Conservation (phyloP, 2,329 filamentous ascomycete genomes). For the Colletotrichum theobromicola region DNA sequence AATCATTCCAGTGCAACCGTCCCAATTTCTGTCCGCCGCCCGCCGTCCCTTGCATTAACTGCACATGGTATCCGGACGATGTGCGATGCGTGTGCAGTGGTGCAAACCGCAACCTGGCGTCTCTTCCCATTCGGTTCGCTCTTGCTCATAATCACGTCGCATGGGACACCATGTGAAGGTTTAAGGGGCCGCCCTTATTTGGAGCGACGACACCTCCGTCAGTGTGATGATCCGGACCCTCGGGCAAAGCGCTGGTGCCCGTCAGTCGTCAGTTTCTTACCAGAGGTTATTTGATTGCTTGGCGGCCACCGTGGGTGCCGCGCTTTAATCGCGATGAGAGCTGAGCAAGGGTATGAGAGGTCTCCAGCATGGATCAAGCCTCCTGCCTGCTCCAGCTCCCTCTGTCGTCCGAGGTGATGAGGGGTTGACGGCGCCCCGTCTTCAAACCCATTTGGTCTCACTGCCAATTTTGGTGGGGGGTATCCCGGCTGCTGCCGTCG, state of each 20-base stretch:
- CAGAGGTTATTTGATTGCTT: neutral
- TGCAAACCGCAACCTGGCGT: neutral
- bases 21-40: neutral
- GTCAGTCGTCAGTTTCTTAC: neutral
- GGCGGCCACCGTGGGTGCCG: neutral
- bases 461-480: neutral
- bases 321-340: neutral
- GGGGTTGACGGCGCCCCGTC: constrained; percentile 1
- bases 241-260: neutral
- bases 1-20: neutral
- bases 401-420: constrained; percentile 8
- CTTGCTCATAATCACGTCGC: neutral
- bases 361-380: constrained; percentile 12
- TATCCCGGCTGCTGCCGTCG: neutral
- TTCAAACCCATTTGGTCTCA: constrained; percentile 18
- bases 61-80: neutral
- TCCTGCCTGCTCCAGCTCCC: constrained; percentile 3
- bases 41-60: neutral
- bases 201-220: neutral
- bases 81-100: neutral
- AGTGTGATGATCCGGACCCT: neutral
- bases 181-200: neutral
- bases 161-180: constrained; percentile 5
- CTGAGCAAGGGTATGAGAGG: neutral
- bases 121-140: neutral